Evolutionary conservation across 2,329 filamentous ascomycete genomes (phyloP), one percentile per base, ranked within the genome.

Genomic region (Trichoderma citrinoviride): DNA sequence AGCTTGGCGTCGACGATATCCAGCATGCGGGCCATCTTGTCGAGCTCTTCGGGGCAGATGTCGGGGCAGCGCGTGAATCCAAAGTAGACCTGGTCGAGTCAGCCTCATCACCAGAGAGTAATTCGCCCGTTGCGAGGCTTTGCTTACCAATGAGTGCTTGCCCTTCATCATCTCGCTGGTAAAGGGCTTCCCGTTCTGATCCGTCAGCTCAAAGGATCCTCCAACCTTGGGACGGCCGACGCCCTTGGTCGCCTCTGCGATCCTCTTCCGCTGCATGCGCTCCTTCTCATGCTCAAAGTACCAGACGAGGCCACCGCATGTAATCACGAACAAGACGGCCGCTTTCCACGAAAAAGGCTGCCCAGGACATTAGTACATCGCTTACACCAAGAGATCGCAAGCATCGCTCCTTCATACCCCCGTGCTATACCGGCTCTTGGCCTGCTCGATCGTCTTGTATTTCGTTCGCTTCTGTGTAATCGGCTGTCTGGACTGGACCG

Each of bases 31-130:
- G 94, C 91, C 93, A 99, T 97, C 82, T 99, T 99, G 81, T 99
- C 95, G 72, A 99, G 89, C 80, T 99, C 95, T 74, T 99, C 95
- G 40, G 95, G 95, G 81, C 95, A 99, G 76, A 99, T 99, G 76
- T 99, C 95, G 25, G 95, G 95, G 77, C 95, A 99, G 78, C 97
- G 93, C 8, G 92, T 94, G 84, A 99, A 99, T 73, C 95, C 95
- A 76, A 99, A 99, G 81, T 99, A 99, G 43, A 98, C 88, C 92
- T 95, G 46, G 3, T 10, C 41, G 14, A 47, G 63, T 71, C 65
- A 71, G 66, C 40, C 17, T 49, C 10, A 23, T n/a, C 37, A 4
- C 14, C 43, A n/a, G 23, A 23, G 46, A 56, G 49, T 6, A 44
- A 8, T 2, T 27, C 43, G 10, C 4, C 14, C 7, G 37, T n/a